Conservation (phyloP, 805 yeast genomes). For the Grigorovia jiainica region DNA sequence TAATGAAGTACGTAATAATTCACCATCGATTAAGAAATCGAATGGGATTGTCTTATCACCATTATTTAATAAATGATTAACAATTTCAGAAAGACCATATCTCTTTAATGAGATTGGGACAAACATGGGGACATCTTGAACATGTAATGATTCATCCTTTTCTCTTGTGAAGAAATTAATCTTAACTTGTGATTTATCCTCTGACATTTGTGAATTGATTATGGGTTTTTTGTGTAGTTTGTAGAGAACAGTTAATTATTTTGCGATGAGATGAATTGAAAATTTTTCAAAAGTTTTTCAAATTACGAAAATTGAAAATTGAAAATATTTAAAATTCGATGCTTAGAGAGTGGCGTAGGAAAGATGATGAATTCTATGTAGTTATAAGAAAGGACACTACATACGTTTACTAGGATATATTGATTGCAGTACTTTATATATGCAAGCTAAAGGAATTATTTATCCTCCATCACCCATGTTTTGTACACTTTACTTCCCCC, state of each 20-base stretch:
- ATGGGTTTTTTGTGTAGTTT: not conserved
- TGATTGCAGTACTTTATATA: too few species aligned
- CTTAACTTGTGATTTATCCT: constrained; percentile 58
- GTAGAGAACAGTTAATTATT: too few species aligned
- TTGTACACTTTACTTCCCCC: too few species aligned
- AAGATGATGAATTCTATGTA: too few species aligned
- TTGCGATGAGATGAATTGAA: constrained; percentile 13
- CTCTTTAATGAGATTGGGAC: constrained; percentile 83
- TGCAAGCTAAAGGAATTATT: too few species aligned
- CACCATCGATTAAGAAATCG: constrained; percentile 85
- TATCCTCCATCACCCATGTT: too few species aligned
- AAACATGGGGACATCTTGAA: constrained; percentile 70
- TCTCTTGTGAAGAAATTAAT: constrained; percentile 82
- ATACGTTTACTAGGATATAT: too few species aligned
- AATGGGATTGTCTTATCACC: constrained; percentile 69
- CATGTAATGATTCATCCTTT: constrained; percentile 60
- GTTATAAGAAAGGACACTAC: too few species aligned
- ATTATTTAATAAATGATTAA: constrained; percentile 64
- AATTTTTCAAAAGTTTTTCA: constrained; percentile 9
- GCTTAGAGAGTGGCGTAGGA: too few species aligned
- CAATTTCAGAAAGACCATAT: constrained; percentile 90
- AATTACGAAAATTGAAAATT: not conserved
- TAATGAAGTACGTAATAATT: constrained; percentile 64
- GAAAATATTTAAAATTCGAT: not conserved
- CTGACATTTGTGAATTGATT: constrained; percentile 7